Base-by-base conservation (phyloP, 2,329 filamentous ascomycete species). In the Fusarium fujikuroi region DNA sequence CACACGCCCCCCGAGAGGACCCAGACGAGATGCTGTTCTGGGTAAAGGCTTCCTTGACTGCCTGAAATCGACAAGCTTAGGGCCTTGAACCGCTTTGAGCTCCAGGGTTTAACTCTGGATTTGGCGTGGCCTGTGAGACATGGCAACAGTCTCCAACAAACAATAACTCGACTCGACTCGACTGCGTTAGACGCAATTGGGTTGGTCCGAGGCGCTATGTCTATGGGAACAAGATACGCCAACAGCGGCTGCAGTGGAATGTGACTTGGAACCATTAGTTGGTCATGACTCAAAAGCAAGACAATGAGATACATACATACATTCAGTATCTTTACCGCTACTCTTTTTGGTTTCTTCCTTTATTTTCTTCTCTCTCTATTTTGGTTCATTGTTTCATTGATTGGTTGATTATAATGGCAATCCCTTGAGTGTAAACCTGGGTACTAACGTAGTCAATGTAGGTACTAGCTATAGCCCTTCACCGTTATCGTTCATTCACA, bases 281-380 rank as follows among this genome's bases (percentile, higher is more conserved):
- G 62, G 62, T 56, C 68, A 73, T 77, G 76, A 78, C 76, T 78
- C 76, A 77, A 77, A 75, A 74, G 40, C 43, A 28, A 63, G 61
- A 77, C 74, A 77, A 72, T 75, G 66, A 61, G 37, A 36, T 54
- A 49, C 30, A 49, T 18, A 25, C 23, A 21, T 19, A 32, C 32
- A 32, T 32, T 12, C 28, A 23, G 46, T 21, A 39, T 44, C 63
- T 62, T 73, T 66, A 63, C 47, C 70, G 60, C 65, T 63, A 40
- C 52, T 57, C 40, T 32, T 53, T 60, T 52, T 37, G 32, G 42
- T 46, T 19, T 4, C 8, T 21, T 46, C 7, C 12, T 46, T 39
- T 42, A 42, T 43, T 62, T 32, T 7, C 16, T 8, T 50, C 21
- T 50, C 25, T 28, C 16, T 50, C 30, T 34, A 50, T 59, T 47